These are phyloP conservation scores for Syzygium grande DNA, from an alignment of 345 rosid species.

Conservation along the genomic window DNA sequence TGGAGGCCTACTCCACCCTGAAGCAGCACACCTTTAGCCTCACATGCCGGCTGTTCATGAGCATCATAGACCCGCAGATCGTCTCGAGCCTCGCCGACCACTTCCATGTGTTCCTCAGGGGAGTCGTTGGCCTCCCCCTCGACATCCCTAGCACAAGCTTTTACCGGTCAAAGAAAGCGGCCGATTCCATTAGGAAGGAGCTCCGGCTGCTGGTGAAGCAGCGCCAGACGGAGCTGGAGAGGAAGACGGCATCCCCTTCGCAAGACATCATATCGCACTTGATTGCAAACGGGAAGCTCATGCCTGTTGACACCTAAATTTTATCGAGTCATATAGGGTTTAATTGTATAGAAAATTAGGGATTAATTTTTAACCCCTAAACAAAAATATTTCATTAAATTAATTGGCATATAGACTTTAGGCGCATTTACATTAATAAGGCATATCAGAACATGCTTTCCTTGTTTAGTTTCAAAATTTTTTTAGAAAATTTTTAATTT, in stretches of 20 bases:
- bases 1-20: not conserved
- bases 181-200: not conserved
- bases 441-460: too few species aligned
- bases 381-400: too few species aligned
- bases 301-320: not conserved
- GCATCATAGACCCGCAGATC: not conserved
- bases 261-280: constrained; percentile 13
- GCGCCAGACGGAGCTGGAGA: constrained; percentile 4
- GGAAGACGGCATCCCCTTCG: not conserved
- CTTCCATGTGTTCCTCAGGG: not conserved
- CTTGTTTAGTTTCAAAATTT: too few species aligned
- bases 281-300: constrained; percentile 10
- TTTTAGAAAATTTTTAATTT: too few species aligned
- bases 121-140: not conserved
- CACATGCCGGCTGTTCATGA: constrained; percentile 6
- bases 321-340: too few species aligned
- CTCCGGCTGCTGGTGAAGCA: not conserved
- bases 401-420: too few species aligned
- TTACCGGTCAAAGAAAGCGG: constrained; percentile 1
- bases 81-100: not conserved
- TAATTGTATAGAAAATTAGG: too few species aligned
- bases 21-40: not conserved
- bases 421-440: too few species aligned
- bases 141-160: constrained; percentile 5
- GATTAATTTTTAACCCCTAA: too few species aligned